Percentiles rank a stretch among this genome's conserved stretches.
Conservation (phyloP, 257 asterid genomes). For the Voacanga thouarsii region DNA sequence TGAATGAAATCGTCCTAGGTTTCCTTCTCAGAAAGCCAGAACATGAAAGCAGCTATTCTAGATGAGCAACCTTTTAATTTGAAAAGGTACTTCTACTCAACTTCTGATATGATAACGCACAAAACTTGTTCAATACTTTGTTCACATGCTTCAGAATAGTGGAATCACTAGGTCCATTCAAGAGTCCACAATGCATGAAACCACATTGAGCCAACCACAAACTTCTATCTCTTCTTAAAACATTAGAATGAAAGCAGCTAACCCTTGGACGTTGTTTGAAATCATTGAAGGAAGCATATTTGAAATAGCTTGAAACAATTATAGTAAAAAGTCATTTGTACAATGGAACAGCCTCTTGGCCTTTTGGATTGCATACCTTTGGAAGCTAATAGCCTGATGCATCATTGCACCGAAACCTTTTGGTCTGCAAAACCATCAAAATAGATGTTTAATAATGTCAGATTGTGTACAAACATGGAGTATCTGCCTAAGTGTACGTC, state of each 20-base stretch:
- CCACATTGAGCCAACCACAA: background rate
- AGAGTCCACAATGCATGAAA: background rate
- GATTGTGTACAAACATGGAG: background rate
- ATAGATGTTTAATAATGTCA: background rate
- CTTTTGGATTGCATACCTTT: background rate
- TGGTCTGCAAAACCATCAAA: background rate
- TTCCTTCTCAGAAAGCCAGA: slow-evolving; percentile 67
- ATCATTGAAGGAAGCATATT: background rate
- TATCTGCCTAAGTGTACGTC: background rate
- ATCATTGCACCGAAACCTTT: background rate
- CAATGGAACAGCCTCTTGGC: background rate
- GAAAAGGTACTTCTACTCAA: slow-evolving; percentile 55
- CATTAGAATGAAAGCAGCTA: background rate
- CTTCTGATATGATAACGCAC: background rate
- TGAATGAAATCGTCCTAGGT: slow-evolving; percentile 42
- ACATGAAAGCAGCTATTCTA: slow-evolving; percentile 78
- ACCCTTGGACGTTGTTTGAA: background rate
- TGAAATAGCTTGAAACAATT: background rate
- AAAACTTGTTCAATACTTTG: background rate
- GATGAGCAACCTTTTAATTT: slow-evolving; percentile 63
- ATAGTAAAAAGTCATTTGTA: background rate
- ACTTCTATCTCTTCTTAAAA: background rate
- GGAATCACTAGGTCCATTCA: background rate
- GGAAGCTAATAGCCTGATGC: background rate
- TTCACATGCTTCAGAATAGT: background rate